These are phyloP conservation scores for Podaxis sp. DNA, from an alignment of 768 basidiomycete genomes.

Conservation along the genomic window DNA sequence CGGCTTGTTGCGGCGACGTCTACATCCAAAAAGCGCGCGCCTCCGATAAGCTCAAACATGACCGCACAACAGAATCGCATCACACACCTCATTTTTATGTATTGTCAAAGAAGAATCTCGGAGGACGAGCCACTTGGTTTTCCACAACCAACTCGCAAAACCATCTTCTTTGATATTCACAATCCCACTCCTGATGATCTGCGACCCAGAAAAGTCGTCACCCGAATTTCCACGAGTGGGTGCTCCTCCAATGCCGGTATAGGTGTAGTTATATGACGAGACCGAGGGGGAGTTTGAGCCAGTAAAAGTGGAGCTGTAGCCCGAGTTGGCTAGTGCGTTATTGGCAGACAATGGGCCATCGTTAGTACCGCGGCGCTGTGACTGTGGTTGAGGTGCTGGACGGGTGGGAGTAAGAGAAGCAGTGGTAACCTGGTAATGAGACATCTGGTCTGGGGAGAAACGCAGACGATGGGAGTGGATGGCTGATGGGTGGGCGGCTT, in stretches of 20 bases:
- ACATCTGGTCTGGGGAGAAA: slow-evolving; percentile 22
- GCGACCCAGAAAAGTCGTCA: slow-evolving; percentile 33
- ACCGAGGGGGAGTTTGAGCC: slow-evolving; percentile 47
- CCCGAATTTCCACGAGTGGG: slow-evolving; percentile 48
- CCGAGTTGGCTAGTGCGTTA: slow-evolving; percentile 47
- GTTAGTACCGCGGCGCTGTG: slow-evolving; percentile 42
- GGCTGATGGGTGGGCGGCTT: not conserved
- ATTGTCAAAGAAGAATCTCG: slow-evolving; percentile 76
- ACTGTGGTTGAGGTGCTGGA: slow-evolving; percentile 73
- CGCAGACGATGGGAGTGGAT: slow-evolving; percentile 11
- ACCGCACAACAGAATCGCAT: not conserved
- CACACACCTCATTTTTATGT: slow-evolving; percentile 88
- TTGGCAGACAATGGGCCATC: slow-evolving; percentile 33
- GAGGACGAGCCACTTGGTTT: slow-evolving; percentile 86
- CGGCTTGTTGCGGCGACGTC: slow-evolving; percentile 55
- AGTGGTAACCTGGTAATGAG: slow-evolving; percentile 38
- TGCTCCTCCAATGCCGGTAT: slow-evolving; percentile 80
- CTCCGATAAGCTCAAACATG: not conserved
- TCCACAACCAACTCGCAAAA: slow-evolving; percentile 89
- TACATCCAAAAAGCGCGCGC: slow-evolving; percentile 23
- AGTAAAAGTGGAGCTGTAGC: slow-evolving; percentile 60
- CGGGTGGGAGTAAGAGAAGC: slow-evolving; percentile 73
- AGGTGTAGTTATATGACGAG: slow-evolving; percentile 64
- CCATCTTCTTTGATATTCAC: slow-evolving; percentile 94
- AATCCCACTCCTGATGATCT: slow-evolving; percentile 64